Evolutionary conservation across 176 grass and related monocot species (phyloP).

Genomic region (Raddia guianensis): DNA sequence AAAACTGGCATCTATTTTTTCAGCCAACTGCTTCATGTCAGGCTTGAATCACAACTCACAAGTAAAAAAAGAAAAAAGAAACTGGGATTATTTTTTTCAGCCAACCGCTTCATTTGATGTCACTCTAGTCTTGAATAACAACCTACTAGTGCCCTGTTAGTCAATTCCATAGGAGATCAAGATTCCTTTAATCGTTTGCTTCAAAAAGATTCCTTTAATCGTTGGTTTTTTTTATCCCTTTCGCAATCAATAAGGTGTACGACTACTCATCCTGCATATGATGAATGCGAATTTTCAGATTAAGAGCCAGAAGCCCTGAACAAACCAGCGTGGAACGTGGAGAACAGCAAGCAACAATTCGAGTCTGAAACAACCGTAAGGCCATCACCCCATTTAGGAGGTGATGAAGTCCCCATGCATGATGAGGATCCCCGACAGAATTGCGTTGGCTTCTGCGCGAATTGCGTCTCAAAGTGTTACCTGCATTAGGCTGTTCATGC

Average conservation of each 20-base stretch:
- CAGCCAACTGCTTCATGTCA: too few relatives aligned
- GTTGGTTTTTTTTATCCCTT: not conserved
- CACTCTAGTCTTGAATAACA: not conserved
- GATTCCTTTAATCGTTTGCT: not conserved
- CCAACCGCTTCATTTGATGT: not conserved
- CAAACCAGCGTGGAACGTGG: not conserved
- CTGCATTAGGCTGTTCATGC: not conserved
- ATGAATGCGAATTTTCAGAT: conserved; percentile 6
- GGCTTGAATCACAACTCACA: too few relatives aligned
- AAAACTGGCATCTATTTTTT: not conserved
- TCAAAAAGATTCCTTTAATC: not conserved
- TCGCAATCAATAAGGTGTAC: not conserved
- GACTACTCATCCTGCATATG: not conserved
- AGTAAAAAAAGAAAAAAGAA: not conserved
- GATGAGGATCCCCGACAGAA: not conserved
- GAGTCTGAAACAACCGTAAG: not conserved
- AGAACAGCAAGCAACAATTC: not conserved
- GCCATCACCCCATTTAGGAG: not conserved
- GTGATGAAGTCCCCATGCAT: not conserved
- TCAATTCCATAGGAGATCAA: not conserved
- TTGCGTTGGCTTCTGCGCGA: not conserved
- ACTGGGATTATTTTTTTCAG: not conserved
- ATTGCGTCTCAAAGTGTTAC: not conserved
- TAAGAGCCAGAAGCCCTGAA: not conserved
- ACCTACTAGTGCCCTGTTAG: not conserved